A percentile compares a stretch with the other conserved stretches of the same genome.
Evolutionary conservation across 179 eudicot genomes (phyloP).

Genomic region (Sideroxylon spinosum): DNA sequence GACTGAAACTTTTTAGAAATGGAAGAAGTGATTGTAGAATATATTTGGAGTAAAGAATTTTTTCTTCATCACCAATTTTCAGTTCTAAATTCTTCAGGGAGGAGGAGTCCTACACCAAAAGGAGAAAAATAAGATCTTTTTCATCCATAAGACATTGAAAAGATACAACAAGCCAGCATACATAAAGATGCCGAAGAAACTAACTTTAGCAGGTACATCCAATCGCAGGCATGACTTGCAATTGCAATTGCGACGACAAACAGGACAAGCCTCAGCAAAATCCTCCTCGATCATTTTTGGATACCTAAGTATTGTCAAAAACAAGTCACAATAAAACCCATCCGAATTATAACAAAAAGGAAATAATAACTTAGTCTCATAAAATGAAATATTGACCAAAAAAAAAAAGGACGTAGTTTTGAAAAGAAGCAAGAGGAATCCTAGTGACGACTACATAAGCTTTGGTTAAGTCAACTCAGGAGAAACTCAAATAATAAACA

Average conservation of each 20-base stretch:
- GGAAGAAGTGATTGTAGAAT: constrained; percentile 39
- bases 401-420: too few species aligned
- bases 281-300: constrained; percentile 52
- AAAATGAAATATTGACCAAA: neutral
- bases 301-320: constrained; percentile 35
- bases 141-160: neutral
- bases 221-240: constrained; percentile 63
- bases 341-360: neutral
- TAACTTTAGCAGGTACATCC: constrained; percentile 32
- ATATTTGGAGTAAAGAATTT: constrained; percentile 26
- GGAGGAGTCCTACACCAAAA: constrained; percentile 17
- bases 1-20: constrained; percentile 35
- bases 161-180: neutral
- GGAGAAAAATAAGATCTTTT: neutral
- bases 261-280: constrained; percentile 51
- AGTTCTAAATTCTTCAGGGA: constrained; percentile 16
- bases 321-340: neutral
- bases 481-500: neutral
- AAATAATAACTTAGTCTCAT: neutral
- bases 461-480: neutral
- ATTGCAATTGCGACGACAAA: constrained; percentile 57
- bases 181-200: constrained; percentile 4
- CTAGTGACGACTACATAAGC: neutral
- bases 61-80: constrained; percentile 20
- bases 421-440: neutral